Percentiles rank a stretch among this genome's conserved stretches.
Evolutionary conservation across 371 early-diverging fungal genomes (phyloP).

Genomic region (Coemansia sp.): DNA sequence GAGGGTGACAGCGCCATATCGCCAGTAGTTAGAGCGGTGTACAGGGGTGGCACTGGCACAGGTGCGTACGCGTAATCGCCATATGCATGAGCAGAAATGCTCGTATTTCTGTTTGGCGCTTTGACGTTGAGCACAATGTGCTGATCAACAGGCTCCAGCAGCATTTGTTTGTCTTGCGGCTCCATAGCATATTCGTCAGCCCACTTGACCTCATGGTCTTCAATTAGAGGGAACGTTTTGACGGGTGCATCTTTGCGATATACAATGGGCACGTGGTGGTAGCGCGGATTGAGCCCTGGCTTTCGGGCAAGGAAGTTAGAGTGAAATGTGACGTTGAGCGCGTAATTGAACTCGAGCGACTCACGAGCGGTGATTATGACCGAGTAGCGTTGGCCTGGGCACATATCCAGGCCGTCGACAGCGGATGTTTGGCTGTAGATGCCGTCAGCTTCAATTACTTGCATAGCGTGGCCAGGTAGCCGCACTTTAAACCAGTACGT

Average conservation of each 20-base stretch:
- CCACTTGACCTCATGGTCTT: constrained; percentile 32
- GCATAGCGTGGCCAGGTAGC: constrained; percentile 71
- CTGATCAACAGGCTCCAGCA: constrained; percentile 10
- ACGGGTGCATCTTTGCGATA: neutral
- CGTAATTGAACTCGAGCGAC: constrained; percentile 25
- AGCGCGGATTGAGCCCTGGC: constrained; percentile 4
- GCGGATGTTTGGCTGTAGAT: constrained; percentile 57
- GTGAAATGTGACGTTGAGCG: constrained; percentile 18
- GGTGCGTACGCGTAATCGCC: neutral
- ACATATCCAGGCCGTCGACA: constrained; percentile 57
- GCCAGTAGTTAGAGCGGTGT: constrained; percentile 64
- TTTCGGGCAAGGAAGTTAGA: constrained; percentile 1
- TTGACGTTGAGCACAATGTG: neutral
- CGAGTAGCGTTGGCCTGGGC: constrained; percentile 70
- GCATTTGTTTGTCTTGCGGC: constrained; percentile 6
- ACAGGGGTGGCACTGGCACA: constrained; percentile 67
- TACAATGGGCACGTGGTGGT: constrained; percentile 4
- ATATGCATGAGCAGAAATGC: constrained; percentile 59
- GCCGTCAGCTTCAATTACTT: constrained; percentile 78
- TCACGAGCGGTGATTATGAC: constrained; percentile 65
- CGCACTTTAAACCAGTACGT: constrained; percentile 70
- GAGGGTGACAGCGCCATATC: constrained; percentile 53
- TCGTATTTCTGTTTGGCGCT: constrained; percentile 54
- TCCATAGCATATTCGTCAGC: constrained; percentile 53
- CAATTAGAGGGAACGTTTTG: neutral